Percentiles rank a stretch among this genome's conserved stretches.
Evolutionary conservation across 257 asterid species (phyloP).

Genomic region (Solanum habrochaites): DNA sequence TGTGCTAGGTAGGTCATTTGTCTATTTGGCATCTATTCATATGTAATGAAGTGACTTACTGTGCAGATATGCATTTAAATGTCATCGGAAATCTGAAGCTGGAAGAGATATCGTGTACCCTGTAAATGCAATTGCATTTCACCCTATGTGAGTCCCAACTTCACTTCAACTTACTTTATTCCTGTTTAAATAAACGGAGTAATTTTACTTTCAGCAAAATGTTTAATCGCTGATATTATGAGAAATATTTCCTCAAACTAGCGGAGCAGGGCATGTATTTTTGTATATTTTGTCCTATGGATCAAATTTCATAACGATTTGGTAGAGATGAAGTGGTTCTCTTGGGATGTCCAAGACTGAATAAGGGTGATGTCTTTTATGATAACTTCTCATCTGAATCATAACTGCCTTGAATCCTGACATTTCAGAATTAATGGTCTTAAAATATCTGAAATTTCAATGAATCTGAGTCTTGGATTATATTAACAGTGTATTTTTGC

Average conservation of each 20-base stretch:
- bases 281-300: neutral
- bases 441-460: neutral
- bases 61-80: constrained; percentile 81
- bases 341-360: neutral
- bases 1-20: neutral
- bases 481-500: neutral
- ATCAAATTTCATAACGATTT: neutral
- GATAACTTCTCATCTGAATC: neutral
- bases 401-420: neutral
- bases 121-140: constrained; percentile 86
- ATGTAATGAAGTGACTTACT: neutral
- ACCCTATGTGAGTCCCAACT: constrained; percentile 59
- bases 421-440: neutral
- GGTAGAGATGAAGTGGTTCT: neutral
- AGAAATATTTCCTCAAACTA: neutral
- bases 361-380: neutral
- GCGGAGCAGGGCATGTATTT: neutral
- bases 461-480: neutral
- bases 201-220: neutral
- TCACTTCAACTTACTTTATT: neutral
- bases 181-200: neutral
- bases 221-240: neutral
- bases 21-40: neutral
- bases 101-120: constrained; percentile 83
- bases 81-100: constrained; percentile 82